These are phyloP conservation scores for Smallanthus sonchifolius DNA, from an alignment of 129 eudicot species.

Conservation along the genomic window DNA sequence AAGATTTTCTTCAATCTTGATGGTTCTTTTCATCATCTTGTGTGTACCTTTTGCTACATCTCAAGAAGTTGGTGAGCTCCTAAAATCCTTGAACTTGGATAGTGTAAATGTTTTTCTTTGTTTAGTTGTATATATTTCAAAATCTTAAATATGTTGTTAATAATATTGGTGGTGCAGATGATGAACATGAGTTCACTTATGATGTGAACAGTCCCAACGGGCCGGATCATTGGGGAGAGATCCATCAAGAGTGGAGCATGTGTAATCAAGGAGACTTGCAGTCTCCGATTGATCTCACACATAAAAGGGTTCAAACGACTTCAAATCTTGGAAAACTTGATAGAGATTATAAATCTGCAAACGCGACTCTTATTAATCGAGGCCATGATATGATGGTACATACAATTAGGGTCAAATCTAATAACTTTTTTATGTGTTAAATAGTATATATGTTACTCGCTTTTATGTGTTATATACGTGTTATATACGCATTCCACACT, in stretches of 20 bases:
- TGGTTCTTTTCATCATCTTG: conserved; percentile 27
- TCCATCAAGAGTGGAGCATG: conserved; percentile 48
- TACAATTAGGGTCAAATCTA: too few species aligned
- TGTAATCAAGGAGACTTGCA: conserved; percentile 62
- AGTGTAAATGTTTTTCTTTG: background rate
- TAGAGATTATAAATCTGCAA: conserved; percentile 42
- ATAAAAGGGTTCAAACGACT: conserved; percentile 38
- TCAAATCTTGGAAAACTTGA: conserved; percentile 42
- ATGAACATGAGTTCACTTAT: conserved; percentile 54
- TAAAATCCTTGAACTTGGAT: background rate
- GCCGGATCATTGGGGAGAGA: conserved; percentile 51
- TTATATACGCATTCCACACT: background rate
- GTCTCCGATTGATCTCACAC: conserved; percentile 59
- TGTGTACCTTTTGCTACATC: conserved; percentile 10
- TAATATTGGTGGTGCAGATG: conserved; percentile 39
- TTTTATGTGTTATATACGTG: background rate
- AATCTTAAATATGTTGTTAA: background rate
- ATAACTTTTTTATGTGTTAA: background rate
- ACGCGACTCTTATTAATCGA: conserved; percentile 58
- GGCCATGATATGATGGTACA: conserved; percentile 77
- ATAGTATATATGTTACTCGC: background rate
- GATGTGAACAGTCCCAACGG: conserved; percentile 30
- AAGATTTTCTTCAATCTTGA: conserved; percentile 17
- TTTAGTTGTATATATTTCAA: background rate
- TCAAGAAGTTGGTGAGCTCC: conserved; percentile 57